Evolutionary conservation across 495 filamentous ascomycete species (phyloP), one percentile per base, ranked within the genome.

Genomic region (Eremomyces bilateralis): DNA sequence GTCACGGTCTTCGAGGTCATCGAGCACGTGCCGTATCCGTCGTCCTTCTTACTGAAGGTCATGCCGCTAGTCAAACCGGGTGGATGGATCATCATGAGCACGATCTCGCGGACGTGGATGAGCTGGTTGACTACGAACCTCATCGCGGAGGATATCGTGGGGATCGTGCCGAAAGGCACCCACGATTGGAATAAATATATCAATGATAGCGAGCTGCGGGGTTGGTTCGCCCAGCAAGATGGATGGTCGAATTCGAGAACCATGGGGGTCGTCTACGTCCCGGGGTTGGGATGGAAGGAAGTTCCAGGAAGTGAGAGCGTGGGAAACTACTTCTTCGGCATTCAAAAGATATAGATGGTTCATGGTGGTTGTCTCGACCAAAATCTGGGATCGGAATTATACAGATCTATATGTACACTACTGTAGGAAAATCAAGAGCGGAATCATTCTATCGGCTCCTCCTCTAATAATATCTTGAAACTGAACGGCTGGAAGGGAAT

Each of bases 131-230:
- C 81, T 13, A 97, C 91, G 15, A 93, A 93, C 45, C 50, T 95
- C 17, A 63, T 94, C 35, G 88, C 88, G 0, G 88, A 97, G 57
- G 82, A 88, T 56, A 54, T 94, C 3, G 52, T 92, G 31, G 59
- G 79, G 15, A 73, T 95, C 37, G 88, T 97, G 37, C 88, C 88
- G 15, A 65, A 66, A 35, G 88, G 88, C 0, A 94, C 88, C 34
- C 88, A 97, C 52, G 82, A 94, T 46, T 97, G 88, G 88, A 58
- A 57, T 12, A 91, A 94, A 52, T 97, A 95, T 51, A 70, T 97
- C 18, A 90, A 92, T 48, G 78, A 76, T 44, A 59, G 66, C 13
- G 88, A 95, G 62, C 37, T 97, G 49, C 57, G 69, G 42, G 61
- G 41, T 2, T 80, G 67, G 62, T 63, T 65, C 43, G 48, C 46